Evolutionary conservation across 1,139 yeast species (phyloP).

Genomic region (Candida tetrigidarum): DNA sequence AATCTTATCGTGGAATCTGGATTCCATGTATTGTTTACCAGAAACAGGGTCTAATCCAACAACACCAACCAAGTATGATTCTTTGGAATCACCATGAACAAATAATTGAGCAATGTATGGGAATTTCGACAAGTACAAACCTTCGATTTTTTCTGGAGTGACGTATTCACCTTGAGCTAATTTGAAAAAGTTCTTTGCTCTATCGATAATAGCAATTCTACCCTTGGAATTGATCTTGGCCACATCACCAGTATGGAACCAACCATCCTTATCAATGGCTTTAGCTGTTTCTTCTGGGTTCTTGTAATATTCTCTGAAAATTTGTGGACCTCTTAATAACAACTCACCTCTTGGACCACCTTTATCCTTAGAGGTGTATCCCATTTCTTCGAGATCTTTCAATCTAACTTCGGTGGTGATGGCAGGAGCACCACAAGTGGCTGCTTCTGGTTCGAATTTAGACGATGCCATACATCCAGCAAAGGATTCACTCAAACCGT

Average conservation of each 20-base stretch:
- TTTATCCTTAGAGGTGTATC: conserved; percentile 32
- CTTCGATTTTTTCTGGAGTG: conserved; percentile 48
- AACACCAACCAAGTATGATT: conserved; percentile 64
- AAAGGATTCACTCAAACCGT: conserved; percentile 51
- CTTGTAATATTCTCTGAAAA: conserved; percentile 40
- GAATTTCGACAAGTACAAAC: conserved; percentile 36
- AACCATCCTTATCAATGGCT: conserved; percentile 59
- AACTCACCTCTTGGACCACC: conserved; percentile 49
- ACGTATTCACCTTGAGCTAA: conserved; percentile 50
- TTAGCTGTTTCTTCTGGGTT: conserved; percentile 43
- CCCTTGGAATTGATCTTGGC: conserved; percentile 29
- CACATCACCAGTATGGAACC: conserved; percentile 48
- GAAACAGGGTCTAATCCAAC: conserved; percentile 52
- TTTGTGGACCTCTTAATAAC: conserved; percentile 44
- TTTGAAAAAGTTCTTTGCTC: conserved; percentile 50
- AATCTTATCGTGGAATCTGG: conserved; percentile 22
- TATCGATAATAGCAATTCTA: conserved; percentile 39
- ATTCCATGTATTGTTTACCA: conserved; percentile 21
- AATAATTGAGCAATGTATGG: conserved; percentile 39
- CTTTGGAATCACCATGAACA: conserved; percentile 65
- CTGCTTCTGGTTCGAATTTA: conserved; percentile 33
- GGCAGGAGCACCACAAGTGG: conserved; percentile 44
- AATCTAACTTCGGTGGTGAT: conserved; percentile 40
- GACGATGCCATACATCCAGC: conserved; percentile 42
- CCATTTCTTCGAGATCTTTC: conserved; percentile 44